Evolutionary conservation across 257 asterid species (phyloP).

Genomic region (Lithospermum erythrorhizon): DNA sequence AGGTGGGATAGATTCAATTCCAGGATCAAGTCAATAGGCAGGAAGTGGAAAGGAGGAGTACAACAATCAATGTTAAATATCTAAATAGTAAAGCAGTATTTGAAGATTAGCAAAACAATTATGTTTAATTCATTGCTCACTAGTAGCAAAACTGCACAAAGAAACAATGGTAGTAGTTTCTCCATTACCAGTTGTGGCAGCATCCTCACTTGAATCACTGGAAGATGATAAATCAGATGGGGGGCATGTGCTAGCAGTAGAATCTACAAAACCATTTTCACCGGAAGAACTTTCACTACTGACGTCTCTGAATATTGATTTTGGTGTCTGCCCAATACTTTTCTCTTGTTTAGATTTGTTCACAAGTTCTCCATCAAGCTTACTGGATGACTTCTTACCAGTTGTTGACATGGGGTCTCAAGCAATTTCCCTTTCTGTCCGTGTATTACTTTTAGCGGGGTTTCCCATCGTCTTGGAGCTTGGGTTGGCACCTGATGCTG

Average conservation of each 20-base stretch:
- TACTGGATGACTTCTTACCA: slow-evolving; percentile 12
- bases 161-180: neutral
- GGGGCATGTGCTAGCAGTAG: slow-evolving; percentile 29
- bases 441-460: slow-evolving; percentile 11
- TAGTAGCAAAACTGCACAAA: neutral
- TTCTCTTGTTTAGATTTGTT: slow-evolving; percentile 25
- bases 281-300: slow-evolving; percentile 47
- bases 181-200: slow-evolving; percentile 38
- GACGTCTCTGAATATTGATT: slow-evolving; percentile 32
- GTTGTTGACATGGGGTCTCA: slow-evolving; percentile 12
- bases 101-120: neutral
- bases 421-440: slow-evolving; percentile 16
- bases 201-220: slow-evolving; percentile 41
- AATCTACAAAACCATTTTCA: slow-evolving; percentile 33
- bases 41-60: no score
- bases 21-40: no score
- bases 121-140: neutral
- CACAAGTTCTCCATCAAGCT: slow-evolving; percentile 8
- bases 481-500: slow-evolving; percentile 22
- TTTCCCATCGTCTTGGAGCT: slow-evolving; percentile 19
- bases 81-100: neutral
- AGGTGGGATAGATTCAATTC: no score
- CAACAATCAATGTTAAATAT: no score
- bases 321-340: slow-evolving; percentile 29
- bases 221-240: slow-evolving; percentile 51